Percentiles rank a stretch among this genome's conserved stretches.
phyloP scores from a whole-genome alignment of 2,329 filamentous ascomycete genomes.

The Trichoderma sp. region DNA sequence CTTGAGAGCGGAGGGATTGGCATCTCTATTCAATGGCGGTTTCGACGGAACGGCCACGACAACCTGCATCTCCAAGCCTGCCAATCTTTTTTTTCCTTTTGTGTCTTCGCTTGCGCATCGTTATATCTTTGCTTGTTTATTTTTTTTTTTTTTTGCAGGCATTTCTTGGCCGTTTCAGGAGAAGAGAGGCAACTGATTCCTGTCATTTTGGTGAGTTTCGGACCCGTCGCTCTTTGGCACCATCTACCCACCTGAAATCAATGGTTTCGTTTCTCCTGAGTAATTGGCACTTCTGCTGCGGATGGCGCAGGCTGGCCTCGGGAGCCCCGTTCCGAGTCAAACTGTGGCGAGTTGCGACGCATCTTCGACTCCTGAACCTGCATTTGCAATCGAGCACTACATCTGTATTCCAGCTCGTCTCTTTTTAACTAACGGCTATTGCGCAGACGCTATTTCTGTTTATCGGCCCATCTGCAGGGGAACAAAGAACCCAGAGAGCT shows the following conservation, averaged over 20 bases:
- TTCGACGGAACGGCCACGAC: slow-evolving; percentile 3
- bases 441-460: not conserved
- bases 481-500: not conserved
- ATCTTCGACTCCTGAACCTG: not conserved
- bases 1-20: not conserved
- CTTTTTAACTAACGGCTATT: not conserved
- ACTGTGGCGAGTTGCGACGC: slow-evolving; percentile 13
- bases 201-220: not conserved
- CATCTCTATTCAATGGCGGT: slow-evolving; percentile 9
- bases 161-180: not conserved
- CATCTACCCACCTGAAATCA: not conserved
- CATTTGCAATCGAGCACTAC: not conserved
- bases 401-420: not conserved
- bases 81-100: not conserved
- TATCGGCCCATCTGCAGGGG: not conserved
- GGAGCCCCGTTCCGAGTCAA: not conserved
- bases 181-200: not conserved
- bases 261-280: not conserved
- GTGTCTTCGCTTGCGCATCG: not conserved
- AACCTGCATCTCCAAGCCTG: slow-evolving; percentile 2
- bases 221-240: not conserved
- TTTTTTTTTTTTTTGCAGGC: not conserved
- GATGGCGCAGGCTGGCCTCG: not conserved
- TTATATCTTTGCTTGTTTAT: not conserved
- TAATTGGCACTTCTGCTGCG: not conserved